Evolutionary conservation across 192 early-diverging fungal genomes (phyloP).

Genomic region (Coemansia sp.): DNA sequence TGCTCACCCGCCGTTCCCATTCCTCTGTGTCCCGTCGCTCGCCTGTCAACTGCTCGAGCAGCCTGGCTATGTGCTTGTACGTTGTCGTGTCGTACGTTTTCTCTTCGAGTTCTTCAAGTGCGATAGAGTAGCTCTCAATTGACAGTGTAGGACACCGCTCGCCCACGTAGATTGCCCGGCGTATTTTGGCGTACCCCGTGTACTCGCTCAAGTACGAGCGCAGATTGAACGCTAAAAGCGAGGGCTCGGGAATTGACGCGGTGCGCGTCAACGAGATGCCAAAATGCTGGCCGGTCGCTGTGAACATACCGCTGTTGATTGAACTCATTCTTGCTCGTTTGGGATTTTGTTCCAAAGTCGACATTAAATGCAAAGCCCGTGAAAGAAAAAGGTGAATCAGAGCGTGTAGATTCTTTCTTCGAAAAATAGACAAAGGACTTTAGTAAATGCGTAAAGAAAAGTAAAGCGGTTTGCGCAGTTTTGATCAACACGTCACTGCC

Average conservation of each 20-base stretch:
- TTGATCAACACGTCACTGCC: not conserved
- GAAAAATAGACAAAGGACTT: not conserved
- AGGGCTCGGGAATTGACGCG: slow-evolving; percentile 1
- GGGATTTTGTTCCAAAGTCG: not conserved
- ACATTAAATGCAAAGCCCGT: not conserved
- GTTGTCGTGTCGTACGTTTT: slow-evolving; percentile 18
- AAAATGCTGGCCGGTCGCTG: slow-evolving; percentile 5
- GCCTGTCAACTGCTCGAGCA: slow-evolving; percentile 17
- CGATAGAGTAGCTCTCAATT: slow-evolving; percentile 19
- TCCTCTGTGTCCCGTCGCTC: not conserved
- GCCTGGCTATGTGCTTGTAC: slow-evolving; percentile 13
- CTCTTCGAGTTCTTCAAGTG: slow-evolving; percentile 23
- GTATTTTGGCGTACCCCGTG: slow-evolving; percentile 22
- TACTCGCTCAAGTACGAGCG: slow-evolving; percentile 33
- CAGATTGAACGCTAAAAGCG: slow-evolving; percentile 25
- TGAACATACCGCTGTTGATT: slow-evolving; percentile 4
- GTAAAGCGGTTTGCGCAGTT: not conserved
- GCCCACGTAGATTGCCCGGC: slow-evolving; percentile 24
- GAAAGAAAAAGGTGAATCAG: not conserved
- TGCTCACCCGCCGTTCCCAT: slow-evolving; percentile 13
- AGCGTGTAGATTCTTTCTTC: not conserved
- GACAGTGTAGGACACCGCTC: slow-evolving; percentile 22
- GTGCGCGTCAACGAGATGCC: slow-evolving; percentile 1
- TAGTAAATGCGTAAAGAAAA: not conserved
- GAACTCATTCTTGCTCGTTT: slow-evolving; percentile 25